Evolutionary conservation across 805 yeast genomes (phyloP).

Genomic region (Suhomyces sp.): DNA sequence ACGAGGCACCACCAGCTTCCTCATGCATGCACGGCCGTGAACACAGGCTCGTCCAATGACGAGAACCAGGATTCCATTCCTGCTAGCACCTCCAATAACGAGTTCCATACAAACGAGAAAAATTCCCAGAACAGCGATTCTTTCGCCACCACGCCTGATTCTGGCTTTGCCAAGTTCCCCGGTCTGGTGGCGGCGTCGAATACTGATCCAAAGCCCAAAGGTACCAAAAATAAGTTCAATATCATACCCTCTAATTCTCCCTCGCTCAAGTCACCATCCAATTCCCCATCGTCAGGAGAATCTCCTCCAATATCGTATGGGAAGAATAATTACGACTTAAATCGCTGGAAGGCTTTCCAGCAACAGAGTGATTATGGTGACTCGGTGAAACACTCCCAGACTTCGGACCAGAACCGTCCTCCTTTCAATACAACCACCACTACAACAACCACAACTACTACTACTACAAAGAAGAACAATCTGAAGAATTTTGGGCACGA

Average conservation of each 20-base stretch:
- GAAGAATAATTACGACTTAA: conserved; percentile 12
- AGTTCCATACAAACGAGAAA: not conserved
- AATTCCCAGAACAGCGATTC: not conserved
- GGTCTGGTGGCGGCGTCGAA: not conserved
- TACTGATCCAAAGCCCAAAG: not conserved
- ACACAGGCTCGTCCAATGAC: not conserved
- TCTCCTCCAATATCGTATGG: conserved; percentile 1
- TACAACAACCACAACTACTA: conserved; percentile 15
- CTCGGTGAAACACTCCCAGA: not conserved
- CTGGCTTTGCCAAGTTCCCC: not conserved
- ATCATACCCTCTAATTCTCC: not conserved
- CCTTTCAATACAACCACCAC: conserved; percentile 13
- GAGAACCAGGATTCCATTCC: not conserved
- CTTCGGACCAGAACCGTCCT: not conserved
- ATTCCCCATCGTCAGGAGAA: conserved; percentile 2
- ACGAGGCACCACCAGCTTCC: conserved; percentile 58
- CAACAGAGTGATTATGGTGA: conserved; percentile 1
- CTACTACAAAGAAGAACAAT: conserved; percentile 7
- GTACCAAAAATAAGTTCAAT: not conserved
- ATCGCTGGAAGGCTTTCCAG: conserved; percentile 17
- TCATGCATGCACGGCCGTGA: conserved; percentile 29
- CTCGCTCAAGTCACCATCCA: not conserved
- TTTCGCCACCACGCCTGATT: not conserved
- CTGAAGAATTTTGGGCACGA: not conserved
- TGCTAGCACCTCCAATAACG: not conserved